phyloP scores from a whole-genome alignment of 768 basidiomycete species.

The Auricularia sp. region DNA sequence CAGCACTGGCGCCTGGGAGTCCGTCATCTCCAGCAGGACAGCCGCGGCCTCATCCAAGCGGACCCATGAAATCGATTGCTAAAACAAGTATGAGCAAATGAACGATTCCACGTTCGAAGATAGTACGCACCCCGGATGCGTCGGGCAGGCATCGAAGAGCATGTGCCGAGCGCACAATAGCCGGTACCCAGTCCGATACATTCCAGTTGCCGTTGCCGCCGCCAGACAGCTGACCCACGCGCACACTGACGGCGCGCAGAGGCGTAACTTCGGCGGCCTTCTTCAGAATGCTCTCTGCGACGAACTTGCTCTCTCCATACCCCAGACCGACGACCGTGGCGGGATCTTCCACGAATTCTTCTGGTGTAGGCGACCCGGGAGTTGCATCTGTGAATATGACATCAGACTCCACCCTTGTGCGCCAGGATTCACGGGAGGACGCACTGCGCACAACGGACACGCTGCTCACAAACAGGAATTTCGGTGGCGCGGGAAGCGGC shows the following conservation, averaged over 20 bases:
- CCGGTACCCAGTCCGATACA: constrained; percentile 34
- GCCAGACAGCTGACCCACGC: constrained; percentile 30
- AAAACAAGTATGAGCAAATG: too few species aligned
- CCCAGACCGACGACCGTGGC: constrained; percentile 15
- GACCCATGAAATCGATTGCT: constrained; percentile 13
- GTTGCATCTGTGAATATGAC: not conserved
- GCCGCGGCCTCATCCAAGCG: constrained; percentile 15
- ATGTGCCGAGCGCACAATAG: constrained; percentile 26
- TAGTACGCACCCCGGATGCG: constrained; percentile 18
- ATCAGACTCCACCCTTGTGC: not conserved
- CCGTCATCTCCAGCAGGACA: constrained; percentile 15
- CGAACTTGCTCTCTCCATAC: constrained; percentile 40
- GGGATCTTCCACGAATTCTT: not conserved
- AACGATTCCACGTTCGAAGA: too few species aligned
- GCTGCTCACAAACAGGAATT: constrained; percentile 34
- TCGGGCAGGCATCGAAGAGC: constrained; percentile 24
- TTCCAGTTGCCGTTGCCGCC: constrained; percentile 30
- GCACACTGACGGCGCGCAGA: constrained; percentile 25
- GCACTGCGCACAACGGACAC: constrained; percentile 25
- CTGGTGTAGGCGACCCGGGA: not conserved
- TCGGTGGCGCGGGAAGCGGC: constrained; percentile 17
- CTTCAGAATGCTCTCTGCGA: constrained; percentile 23
- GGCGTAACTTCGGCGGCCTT: constrained; percentile 19
- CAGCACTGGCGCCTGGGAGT: constrained; percentile 4
- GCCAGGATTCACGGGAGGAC: constrained; percentile 1